Evolutionary conservation across 2,329 filamentous ascomycete genomes (phyloP).

Genomic region (Sphaceloma murrayae): DNA sequence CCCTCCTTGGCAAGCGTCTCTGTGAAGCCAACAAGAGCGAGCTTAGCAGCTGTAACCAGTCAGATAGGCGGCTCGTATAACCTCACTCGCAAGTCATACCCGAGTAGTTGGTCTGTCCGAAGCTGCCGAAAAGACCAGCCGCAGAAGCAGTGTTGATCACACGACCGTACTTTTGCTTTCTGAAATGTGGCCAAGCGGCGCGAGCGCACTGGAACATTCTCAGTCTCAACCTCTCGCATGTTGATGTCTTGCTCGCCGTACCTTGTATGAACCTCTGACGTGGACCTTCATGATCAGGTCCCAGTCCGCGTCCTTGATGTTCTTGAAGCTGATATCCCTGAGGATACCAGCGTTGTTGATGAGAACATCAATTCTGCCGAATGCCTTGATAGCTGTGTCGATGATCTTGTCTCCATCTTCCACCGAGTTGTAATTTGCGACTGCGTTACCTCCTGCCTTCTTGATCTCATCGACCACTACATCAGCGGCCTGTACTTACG

Average conservation of each 20-base stretch:
- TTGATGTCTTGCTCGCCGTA: conserved; percentile 22
- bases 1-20: conserved; percentile 98
- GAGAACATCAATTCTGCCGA: conserved; percentile 83
- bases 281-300: conserved; percentile 90
- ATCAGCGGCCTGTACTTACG: conserved; percentile 70
- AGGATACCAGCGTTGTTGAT: conserved; percentile 98
- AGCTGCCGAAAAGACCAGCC: conserved; percentile 88
- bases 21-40: conserved; percentile 91
- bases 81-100: conserved; percentile 34
- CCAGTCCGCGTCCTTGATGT: conserved; percentile 96
- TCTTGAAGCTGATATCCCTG: conserved; percentile 94
- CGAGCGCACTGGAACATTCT: conserved; percentile 53
- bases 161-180: conserved; percentile 96
- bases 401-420: conserved; percentile 92
- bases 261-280: conserved; percentile 85
- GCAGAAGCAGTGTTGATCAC: conserved; percentile 97
- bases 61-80: conserved; percentile 20
- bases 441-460: conserved; percentile 82
- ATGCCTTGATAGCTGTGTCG: conserved; percentile 70
- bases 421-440: conserved; percentile 94
- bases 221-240: not conserved
- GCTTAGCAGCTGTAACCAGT: conserved; percentile 61
- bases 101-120: conserved; percentile 94
- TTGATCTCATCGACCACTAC: conserved; percentile 75
- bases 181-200: conserved; percentile 94